Evolutionary conservation across 805 yeast species (phyloP), one percentile per base, ranked within the genome.

Genomic region (Metschnikowia peoriensis): DNA sequence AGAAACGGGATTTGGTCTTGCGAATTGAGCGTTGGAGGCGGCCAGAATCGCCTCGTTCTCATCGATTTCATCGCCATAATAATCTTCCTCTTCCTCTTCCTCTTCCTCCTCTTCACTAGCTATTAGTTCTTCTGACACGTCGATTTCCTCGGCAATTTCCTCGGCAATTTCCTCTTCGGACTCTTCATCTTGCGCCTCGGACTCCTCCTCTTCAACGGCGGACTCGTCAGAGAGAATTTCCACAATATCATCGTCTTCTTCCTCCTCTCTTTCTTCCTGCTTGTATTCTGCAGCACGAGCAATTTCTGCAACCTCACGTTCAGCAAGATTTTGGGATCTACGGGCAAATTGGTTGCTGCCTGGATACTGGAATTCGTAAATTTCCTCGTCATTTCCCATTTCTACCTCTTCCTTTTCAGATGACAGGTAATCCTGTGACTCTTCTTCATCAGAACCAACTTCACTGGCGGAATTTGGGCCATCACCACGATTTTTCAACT

Each of bases 221-320:
- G 52, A 48, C 14, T 52, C 55, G 22, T 53, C 58, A 8, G 55
- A 51, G 15, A 53, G 35, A 16, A 54, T 53, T 32, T 57, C 60
- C 1, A 56, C 54, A 9, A 50, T 44, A 35, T 57, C 61, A 15
- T 57, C 61, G 15, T 55, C 61, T 6, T 35, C 41, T 3, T 38
- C 38, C 9, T 41, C 41, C n/a, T n/a, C n/a, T n/a, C n/a, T n/a
- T 12, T 8, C 17, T 22, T 34, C 32, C 29, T 12, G 40, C 7
- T 14, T 12, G 17, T 44, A 22, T 10, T 15, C 41, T 14, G 22
- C 14, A 2, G n/a, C 9, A 38, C 15, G 17, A n/a, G 11, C 16
- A 8, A 8, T 2, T 17, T 34, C 35, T 10, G 14, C 35, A 32
- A 32, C 6, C 3, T 32, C 12, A 32, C 14, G 10, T 4, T 32